Percentiles rank a stretch among this genome's conserved stretches.
Conservation (phyloP, 2,329 filamentous ascomycete species). For the Fusarium annulatum region DNA sequence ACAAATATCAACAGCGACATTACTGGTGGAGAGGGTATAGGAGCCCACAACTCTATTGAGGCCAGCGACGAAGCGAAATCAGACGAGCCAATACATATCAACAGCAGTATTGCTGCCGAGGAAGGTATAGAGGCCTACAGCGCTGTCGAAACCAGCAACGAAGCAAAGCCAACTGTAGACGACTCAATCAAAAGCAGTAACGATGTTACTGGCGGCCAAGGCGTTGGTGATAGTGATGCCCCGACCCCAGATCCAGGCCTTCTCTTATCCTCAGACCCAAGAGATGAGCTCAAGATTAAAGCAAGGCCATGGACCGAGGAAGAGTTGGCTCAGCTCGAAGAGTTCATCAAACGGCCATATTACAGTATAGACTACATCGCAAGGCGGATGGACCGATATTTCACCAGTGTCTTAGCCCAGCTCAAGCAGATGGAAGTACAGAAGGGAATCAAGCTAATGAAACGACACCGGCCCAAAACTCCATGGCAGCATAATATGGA, state of each 20-base stretch:
- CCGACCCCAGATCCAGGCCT: too few species aligned
- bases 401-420: not conserved
- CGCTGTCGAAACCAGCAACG: not conserved
- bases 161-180: not conserved
- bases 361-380: not conserved
- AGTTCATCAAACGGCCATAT: not conserved
- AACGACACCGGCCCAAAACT: not conserved
- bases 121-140: not conserved
- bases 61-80: not conserved
- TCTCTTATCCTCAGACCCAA: not conserved
- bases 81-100: not conserved
- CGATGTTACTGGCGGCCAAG: not conserved
- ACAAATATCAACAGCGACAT: not conserved
- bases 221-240: not conserved
- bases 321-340: not conserved
- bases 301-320: not conserved
- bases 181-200: not conserved
- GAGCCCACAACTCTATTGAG: not conserved
- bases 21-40: not conserved
- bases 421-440: not conserved
- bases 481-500: not conserved
- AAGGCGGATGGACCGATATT: not conserved
- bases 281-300: not conserved
- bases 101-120: not conserved
- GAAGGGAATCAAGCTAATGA: not conserved